Evolutionary conservation across 257 asterid species (phyloP).

Genomic region (Capsicum baccatum): DNA sequence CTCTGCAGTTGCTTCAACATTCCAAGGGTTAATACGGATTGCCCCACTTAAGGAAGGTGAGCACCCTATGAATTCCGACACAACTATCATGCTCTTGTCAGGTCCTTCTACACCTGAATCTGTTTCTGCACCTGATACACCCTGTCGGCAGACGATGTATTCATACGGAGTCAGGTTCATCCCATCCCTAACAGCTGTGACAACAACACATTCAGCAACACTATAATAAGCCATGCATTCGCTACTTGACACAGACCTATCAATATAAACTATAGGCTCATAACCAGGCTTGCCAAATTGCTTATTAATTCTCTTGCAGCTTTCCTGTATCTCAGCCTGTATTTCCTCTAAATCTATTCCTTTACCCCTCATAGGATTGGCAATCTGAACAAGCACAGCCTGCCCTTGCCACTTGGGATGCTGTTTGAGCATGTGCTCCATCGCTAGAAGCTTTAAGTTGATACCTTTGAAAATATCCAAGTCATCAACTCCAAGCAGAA

Average conservation of each 20-base stretch:
- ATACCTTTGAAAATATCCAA: conserved; percentile 94
- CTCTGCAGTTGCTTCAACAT: conserved; percentile 76
- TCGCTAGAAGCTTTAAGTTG: conserved; percentile 81
- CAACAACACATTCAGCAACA: conserved; percentile 89
- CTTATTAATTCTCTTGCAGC: conserved; percentile 64
- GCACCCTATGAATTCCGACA: conserved; percentile 92
- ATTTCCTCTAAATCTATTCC: conserved; percentile 76
- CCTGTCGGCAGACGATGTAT: conserved; percentile 84
- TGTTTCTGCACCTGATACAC: conserved; percentile 56
- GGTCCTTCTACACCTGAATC: conserved; percentile 62
- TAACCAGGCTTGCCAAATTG: conserved; percentile 79
- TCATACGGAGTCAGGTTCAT: conserved; percentile 93
- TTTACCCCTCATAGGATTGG: conserved; percentile 81
- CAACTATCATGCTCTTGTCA: conserved; percentile 85
- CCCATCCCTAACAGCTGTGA: conserved; percentile 93
- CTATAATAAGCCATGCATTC: conserved; percentile 90
- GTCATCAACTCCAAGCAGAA: conserved; percentile 87
- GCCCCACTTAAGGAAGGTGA: conserved; percentile 94
- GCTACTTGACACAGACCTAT: conserved; percentile 62
- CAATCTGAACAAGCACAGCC: conserved; percentile 87
- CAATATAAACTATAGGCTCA: conserved; percentile 66
- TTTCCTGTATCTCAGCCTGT: conserved; percentile 73
- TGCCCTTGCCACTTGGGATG: conserved; percentile 82
- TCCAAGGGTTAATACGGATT: conserved; percentile 82
- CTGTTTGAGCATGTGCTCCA: conserved; percentile 84